These are phyloP conservation scores for Peribolospora kevripleyi DNA, from an alignment of 768 basidiomycete genomes.

Conservation along the genomic window DNA sequence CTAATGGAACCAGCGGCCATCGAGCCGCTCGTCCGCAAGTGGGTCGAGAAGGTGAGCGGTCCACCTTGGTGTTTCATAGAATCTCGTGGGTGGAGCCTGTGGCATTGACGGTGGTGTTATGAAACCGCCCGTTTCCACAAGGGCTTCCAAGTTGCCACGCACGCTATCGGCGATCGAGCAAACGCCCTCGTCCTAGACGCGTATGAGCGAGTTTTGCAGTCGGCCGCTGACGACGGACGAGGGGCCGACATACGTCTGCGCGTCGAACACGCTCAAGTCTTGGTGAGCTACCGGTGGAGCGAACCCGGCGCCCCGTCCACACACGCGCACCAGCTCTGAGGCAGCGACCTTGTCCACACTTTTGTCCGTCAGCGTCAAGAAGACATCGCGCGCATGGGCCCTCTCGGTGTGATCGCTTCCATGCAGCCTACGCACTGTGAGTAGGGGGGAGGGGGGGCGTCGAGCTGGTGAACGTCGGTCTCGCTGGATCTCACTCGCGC, in stretches of 20 bases:
- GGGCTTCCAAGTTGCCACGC: constrained; percentile 12
- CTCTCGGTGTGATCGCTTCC: constrained; percentile 63
- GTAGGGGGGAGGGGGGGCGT: not conserved
- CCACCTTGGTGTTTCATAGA: not conserved
- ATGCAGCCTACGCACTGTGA: constrained; percentile 68
- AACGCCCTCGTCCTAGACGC: constrained; percentile 63
- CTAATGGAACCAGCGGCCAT: constrained; percentile 33
- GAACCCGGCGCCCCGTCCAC: not conserved
- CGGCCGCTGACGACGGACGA: not conserved
- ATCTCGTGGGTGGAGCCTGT: too few species aligned
- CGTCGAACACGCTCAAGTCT: constrained; percentile 52
- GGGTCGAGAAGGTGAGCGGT: constrained; percentile 31
- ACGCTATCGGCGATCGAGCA: constrained; percentile 41
- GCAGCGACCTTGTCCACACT: not conserved
- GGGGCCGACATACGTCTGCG: not conserved
- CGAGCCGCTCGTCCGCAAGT: constrained; percentile 31
- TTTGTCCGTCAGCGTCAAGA: constrained; percentile 19
- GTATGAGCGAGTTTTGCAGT: constrained; percentile 40
- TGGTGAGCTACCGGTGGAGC: constrained; percentile 18
- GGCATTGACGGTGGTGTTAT: not conserved
- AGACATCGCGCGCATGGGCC: constrained; percentile 45
- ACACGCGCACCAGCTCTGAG: not conserved
- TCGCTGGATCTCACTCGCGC: not conserved
- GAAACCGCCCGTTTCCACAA: constrained; percentile 1
- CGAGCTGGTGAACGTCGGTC: constrained; percentile 26